Evolutionary conservation across 2,329 filamentous ascomycete genomes (phyloP), one percentile per base, ranked within the genome.

Genomic region (Hypoxylon sp.): DNA sequence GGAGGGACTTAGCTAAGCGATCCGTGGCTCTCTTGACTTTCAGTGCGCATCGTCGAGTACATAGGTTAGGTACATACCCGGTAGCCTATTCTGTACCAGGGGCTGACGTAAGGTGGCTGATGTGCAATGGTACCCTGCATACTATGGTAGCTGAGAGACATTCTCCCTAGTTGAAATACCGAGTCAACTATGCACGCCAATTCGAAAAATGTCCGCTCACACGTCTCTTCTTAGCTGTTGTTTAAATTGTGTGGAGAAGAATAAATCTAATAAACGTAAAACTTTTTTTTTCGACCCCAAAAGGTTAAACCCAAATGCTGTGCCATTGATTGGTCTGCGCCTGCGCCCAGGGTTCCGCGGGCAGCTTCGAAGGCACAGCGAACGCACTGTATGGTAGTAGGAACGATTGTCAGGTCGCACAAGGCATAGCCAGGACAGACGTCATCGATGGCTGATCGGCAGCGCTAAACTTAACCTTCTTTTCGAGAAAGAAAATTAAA

Each of bases 381-480:
- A 44, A 11, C n/a, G 40, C 7, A 33, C 31, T 37, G 11, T 37
- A 13, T 44, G 17, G 17, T 1, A 44, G 30, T 40, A 31, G 27
- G 30, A 50, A 20, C 20, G n/a, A 1, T 42, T 54, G 40, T 65
- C 31, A 54, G 30, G 58, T 62, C 31, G 50, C 60, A 60, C 55
- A 58, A 53, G 40, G 55, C 20, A 46, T 54, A n/a, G 6, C 37
- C 7, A 17, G 14, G 5, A 44, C 17, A 44, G 51, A 70, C 68
- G 68, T 67, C 64, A 70, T 68, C 27, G 48, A n/a, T 22, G 27
- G 25, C 33, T 33, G 57, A 70, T 68, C 68, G 61, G 51, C 64
- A 42, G 51, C 61, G 64, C 64, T 68, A 68, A 61, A 42, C 64
- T 70, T 67, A 40, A 64, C 54, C 56, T 64, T 64, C 51, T 56